phyloP scores from a whole-genome alignment of 164 flowering plant species.

The Berberis vulgaris region DNA sequence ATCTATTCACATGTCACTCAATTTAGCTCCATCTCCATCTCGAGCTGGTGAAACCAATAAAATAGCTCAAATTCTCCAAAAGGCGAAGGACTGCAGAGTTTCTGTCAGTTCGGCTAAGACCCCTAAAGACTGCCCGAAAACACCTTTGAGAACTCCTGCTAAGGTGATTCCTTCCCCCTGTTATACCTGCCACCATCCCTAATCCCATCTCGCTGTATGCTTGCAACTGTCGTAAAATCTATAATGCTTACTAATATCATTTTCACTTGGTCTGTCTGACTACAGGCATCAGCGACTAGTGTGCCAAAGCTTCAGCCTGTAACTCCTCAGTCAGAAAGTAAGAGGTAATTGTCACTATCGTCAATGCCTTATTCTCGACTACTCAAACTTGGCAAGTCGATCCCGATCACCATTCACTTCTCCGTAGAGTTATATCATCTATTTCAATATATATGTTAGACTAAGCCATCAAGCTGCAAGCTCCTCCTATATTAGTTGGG shows the following conservation, averaged over 20 bases:
- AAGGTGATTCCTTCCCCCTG: conserved; percentile 20
- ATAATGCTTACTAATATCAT: background rate
- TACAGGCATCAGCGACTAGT: conserved; percentile 42
- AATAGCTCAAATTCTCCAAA: conserved; percentile 18
- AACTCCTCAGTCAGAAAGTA: conserved; percentile 28
- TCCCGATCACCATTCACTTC: too few species aligned
- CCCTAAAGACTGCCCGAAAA: conserved; percentile 18
- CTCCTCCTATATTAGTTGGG: background rate
- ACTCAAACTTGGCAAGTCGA: too few species aligned
- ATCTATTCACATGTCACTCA: conserved; percentile 63
- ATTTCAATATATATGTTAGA: too few species aligned
- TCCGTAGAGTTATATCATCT: too few species aligned
- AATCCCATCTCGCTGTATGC: background rate
- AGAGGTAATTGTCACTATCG: conserved; percentile 27
- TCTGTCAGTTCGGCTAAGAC: conserved; percentile 15
- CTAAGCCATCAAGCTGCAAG: background rate
- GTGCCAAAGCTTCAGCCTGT: conserved; percentile 25
- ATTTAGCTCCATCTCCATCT: conserved; percentile 30
- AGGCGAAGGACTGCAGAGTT: conserved; percentile 18
- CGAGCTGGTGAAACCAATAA: conserved; percentile 21
- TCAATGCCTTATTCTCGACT: too few species aligned
- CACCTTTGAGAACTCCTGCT: conserved; percentile 19
- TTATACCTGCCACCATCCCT: background rate
- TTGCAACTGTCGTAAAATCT: background rate
- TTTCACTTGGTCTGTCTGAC: conserved; percentile 8